Base-by-base conservation (phyloP, 441 rosid species). In the Aleurites moluccanus region DNA sequence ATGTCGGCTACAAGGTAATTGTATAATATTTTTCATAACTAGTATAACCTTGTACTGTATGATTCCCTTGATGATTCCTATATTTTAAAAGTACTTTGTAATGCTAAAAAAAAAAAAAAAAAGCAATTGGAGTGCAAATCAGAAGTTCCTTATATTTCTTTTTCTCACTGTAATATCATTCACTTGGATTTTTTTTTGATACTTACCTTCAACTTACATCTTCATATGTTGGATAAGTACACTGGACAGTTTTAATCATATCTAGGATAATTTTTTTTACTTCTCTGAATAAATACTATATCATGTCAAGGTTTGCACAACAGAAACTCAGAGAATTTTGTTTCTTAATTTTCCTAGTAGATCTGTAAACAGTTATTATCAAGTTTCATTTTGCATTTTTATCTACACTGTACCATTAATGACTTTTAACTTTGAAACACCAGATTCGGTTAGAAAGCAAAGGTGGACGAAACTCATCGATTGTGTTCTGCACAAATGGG, bases 401-500 rank as follows among this genome's bases (percentile, higher is more conserved):
- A 25, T 18, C 3, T 50, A 16, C 20, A 27, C 50, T 44, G 30
- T 72, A 27, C 27, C 44, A 73, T 16, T 73, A 10, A 47, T 75
- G 60, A 67, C 66, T 65, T 74, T 16, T 0, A 38, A 27, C 73
- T 40, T 27, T 47, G 30, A 27, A 30, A 47, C 77, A 47, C 50
- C 78, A 96, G 98, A 94, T 96, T 81, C 96, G 97, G 69, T 81
- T 93, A 82, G 98, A 93, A 85, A 91, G 90, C 76, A 92, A 83
- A 85, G 98, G 99, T 77, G 98, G 98, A 70, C 86, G 81, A 82
- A 85, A 90, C 78, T 89, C 98, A 14, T 92, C 98, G 70, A 85
- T 96, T 76, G 93, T 96, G 74, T 96, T 96, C 85, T 96, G 99
- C 89, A 96, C 99, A 7, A 96, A 96, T 77, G 99, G 99, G 68